Evolutionary conservation across 768 basidiomycete species (phyloP), one percentile per base, ranked within the genome.

Genomic region (Paxillus rubicundulus): DNA sequence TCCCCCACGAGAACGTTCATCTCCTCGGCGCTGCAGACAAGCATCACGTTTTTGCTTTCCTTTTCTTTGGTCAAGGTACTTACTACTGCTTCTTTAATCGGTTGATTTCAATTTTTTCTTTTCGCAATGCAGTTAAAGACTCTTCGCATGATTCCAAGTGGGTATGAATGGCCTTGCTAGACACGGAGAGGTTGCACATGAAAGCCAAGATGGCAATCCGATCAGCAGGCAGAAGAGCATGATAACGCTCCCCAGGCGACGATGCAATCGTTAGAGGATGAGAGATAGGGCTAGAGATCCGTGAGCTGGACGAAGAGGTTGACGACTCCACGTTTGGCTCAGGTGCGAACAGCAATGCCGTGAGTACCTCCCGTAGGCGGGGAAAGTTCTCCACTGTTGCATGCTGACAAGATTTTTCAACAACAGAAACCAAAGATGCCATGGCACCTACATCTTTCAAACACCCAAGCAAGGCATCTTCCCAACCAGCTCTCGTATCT

Each of bases 51-150:
- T 49, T 48, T 49, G 63, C 42, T 42, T 50, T 37, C 40, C 24
- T 53, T 41, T 43, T 17, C 16, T 54, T 45, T 43, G 17, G 44
- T 24, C 16, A 39, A 49, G 48, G 17, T 9, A 81, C 93, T 74
- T 68, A 96, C 95, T 85, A 79, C 65, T 87, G 85, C 70, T 92
- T 95, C 73, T 88, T 88, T 62, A 86, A 76, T 53, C 95, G 81
- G 72, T 97, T 97, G 55, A 94, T 84, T 56, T 98, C 97, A 30
- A 95, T 93, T 69, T 95, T 90, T 69, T 96, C 92, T 71, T 98
- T 99, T 57, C 97, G 74, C 32, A 97, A 75, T 24, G 94, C 91
- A 9, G 97, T 98, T 56, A 99, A 70, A 57, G 89, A 86, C 60
- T 89, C 82, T 63, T 95, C 93, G 61, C 90, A 92, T 41, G 83